These are phyloP conservation scores for Euryodendron excelsum DNA, from an alignment of 148 eudicot species.

Conservation along the genomic window DNA sequence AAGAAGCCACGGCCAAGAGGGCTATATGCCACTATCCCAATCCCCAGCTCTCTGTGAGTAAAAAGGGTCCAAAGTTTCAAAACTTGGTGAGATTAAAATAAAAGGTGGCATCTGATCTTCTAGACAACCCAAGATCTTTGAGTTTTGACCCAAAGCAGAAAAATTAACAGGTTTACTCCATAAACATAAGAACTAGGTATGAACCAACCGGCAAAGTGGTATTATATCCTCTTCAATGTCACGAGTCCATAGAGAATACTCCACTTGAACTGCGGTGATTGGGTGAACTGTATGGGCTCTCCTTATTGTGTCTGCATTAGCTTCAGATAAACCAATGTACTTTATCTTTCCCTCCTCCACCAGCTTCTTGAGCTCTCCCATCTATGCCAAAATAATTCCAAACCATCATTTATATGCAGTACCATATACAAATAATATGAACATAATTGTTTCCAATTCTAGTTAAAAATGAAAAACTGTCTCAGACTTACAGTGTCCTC, in stretches of 20 bases:
- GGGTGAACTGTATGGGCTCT: constrained; percentile 60
- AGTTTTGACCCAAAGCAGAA: neutral
- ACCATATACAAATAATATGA: neutral
- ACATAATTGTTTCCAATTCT: neutral
- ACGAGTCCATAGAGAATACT: constrained; percentile 28
- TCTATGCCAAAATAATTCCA: constrained; percentile 16
- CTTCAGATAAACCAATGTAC: constrained; percentile 53
- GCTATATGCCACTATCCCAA: constrained; percentile 28
- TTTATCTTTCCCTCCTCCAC: constrained; percentile 60
- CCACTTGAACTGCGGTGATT: constrained; percentile 38
- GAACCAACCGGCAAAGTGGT: constrained; percentile 22
- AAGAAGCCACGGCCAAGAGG: constrained; percentile 32
- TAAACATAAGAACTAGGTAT: neutral
- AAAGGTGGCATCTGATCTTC: neutral
- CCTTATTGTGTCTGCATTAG: constrained; percentile 40
- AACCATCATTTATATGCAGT: neutral
- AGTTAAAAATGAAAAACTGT: too few species aligned
- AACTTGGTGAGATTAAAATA: neutral
- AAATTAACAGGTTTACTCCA: neutral
- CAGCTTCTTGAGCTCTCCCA: constrained; percentile 56
- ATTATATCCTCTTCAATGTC: constrained; percentile 29
- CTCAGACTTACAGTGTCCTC: constrained; percentile 46
- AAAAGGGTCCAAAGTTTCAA: neutral
- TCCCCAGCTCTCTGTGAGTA: constrained; percentile 19
- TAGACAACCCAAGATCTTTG: neutral